Percentiles rank a stretch among this genome's conserved stretches.
These are phyloP conservation scores for Ettlia oleoabundans DNA, from an alignment of 139 green algal species.

Conservation along the genomic window DNA sequence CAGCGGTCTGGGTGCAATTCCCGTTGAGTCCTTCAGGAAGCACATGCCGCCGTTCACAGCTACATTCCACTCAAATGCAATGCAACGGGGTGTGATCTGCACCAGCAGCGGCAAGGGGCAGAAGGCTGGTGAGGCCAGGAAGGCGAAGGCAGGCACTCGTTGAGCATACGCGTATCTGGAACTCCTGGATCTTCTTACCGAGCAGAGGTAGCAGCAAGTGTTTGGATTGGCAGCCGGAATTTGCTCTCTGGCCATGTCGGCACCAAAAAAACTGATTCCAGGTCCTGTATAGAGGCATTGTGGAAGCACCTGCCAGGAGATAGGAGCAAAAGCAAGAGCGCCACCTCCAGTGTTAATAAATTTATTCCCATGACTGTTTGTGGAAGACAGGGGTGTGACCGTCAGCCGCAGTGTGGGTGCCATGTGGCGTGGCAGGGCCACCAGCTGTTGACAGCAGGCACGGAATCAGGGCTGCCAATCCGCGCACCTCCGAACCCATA, in stretches of 20 bases:
- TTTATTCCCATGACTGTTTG: too few relatives aligned
- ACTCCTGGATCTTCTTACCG: too few relatives aligned
- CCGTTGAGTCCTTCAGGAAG: background rate
- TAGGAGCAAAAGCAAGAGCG: background rate
- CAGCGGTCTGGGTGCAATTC: background rate
- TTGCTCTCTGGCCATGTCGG: background rate
- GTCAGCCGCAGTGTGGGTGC: too few relatives aligned
- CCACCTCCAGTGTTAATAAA: too few relatives aligned
- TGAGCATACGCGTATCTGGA: too few relatives aligned
- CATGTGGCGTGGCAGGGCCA: too few relatives aligned
- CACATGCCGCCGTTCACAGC: background rate
- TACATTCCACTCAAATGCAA: slow-evolving; percentile 3
- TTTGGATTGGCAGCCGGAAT: background rate
- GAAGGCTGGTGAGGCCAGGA: background rate
- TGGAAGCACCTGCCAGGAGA: background rate
- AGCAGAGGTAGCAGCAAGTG: slow-evolving; percentile 8
- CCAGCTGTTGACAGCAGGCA: too few relatives aligned
- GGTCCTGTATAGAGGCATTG: background rate
- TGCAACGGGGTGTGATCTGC: background rate
- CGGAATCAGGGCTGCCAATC: too few relatives aligned
- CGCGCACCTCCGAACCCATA: too few relatives aligned
- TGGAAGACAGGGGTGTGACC: too few relatives aligned
- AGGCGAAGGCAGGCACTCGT: background rate
- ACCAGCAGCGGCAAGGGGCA: background rate
- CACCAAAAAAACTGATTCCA: background rate